Percentiles rank a stretch among this genome's conserved stretches.
These are phyloP conservation scores for Dalbergia oliveri DNA, from an alignment of 306 rosid genomes.

Conservation along the genomic window DNA sequence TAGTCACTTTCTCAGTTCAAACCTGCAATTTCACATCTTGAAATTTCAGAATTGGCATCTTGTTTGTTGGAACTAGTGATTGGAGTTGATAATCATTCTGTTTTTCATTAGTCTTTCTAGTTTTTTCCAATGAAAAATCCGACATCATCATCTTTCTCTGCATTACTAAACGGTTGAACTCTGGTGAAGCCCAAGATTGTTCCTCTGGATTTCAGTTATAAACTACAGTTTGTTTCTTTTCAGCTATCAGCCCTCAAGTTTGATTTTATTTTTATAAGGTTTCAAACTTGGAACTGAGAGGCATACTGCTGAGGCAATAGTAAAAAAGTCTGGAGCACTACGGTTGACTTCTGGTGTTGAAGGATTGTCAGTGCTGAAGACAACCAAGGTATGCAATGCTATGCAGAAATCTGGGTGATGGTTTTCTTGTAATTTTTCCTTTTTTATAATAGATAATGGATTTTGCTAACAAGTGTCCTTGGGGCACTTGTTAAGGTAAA, in stretches of 20 bases:
- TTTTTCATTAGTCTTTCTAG: neutral
- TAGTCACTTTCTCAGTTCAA: slow-evolving; percentile 17
- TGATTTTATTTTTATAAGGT: slow-evolving; percentile 59
- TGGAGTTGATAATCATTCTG: neutral
- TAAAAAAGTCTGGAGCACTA: slow-evolving; percentile 72
- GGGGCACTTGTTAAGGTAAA: too few relatives aligned
- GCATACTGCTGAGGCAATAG: slow-evolving; percentile 78
- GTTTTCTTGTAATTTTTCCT: neutral
- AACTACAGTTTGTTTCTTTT: slow-evolving; percentile 34
- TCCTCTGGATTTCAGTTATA: slow-evolving; percentile 4
- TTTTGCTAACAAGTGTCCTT: too few relatives aligned
- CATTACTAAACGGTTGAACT: neutral
- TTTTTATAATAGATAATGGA: neutral
- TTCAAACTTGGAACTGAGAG: slow-evolving; percentile 95
- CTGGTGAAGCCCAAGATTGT: slow-evolving; percentile 7
- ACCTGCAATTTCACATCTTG: slow-evolving; percentile 4
- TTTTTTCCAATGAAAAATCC: neutral
- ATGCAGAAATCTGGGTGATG: slow-evolving; percentile 9
- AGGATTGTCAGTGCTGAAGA: slow-evolving; percentile 81
- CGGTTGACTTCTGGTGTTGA: slow-evolving; percentile 87
- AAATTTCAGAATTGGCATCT: neutral
- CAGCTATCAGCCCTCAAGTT: slow-evolving; percentile 1
- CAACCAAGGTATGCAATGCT: slow-evolving; percentile 72
- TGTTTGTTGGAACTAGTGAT: neutral
- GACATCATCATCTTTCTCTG: neutral